These are phyloP conservation scores for Sicyos baderoa DNA, from an alignment of 306 rosid genomes.

Conservation along the genomic window DNA sequence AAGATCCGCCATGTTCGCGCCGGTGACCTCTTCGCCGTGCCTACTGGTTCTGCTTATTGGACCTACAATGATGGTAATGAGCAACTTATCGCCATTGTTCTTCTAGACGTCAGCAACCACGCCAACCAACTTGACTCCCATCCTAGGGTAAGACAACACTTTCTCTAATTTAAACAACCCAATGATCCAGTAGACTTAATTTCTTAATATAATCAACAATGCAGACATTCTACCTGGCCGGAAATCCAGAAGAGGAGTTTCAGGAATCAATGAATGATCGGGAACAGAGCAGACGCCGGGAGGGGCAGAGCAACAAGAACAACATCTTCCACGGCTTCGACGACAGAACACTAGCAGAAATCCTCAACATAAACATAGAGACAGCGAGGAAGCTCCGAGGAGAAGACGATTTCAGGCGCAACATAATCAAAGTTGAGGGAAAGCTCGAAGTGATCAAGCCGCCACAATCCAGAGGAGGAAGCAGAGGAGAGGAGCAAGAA, in stretches of 20 bases:
- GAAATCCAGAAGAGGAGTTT: slow-evolving; percentile 43
- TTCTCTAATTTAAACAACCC: too few relatives aligned
- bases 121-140: slow-evolving; percentile 49
- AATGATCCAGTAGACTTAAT: too few relatives aligned
- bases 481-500: background rate
- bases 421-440: slow-evolving; percentile 34
- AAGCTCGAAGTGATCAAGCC: slow-evolving; percentile 36
- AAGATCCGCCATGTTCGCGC: slow-evolving; percentile 28
- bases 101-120: slow-evolving; percentile 32
- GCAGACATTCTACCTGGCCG: slow-evolving; percentile 56
- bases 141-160: slow-evolving; percentile 40
- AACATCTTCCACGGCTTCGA: slow-evolving; percentile 43
- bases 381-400: slow-evolving; percentile 29
- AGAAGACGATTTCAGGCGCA: slow-evolving; percentile 22
- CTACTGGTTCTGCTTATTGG: slow-evolving; percentile 35
- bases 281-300: slow-evolving; percentile 15
- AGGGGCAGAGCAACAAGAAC: slow-evolving; percentile 28
- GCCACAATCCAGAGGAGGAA: background rate
- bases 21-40: slow-evolving; percentile 35
- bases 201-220: background rate
- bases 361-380: slow-evolving; percentile 27
- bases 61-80: slow-evolving; percentile 26
- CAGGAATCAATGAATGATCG: slow-evolving; percentile 4
- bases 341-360: slow-evolving; percentile 26
- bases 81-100: slow-evolving; percentile 28